Evolutionary conservation across 1,139 yeast genomes (phyloP), one percentile per base, ranked within the genome.

Genomic region (Casaregolazyma lundiana): DNA sequence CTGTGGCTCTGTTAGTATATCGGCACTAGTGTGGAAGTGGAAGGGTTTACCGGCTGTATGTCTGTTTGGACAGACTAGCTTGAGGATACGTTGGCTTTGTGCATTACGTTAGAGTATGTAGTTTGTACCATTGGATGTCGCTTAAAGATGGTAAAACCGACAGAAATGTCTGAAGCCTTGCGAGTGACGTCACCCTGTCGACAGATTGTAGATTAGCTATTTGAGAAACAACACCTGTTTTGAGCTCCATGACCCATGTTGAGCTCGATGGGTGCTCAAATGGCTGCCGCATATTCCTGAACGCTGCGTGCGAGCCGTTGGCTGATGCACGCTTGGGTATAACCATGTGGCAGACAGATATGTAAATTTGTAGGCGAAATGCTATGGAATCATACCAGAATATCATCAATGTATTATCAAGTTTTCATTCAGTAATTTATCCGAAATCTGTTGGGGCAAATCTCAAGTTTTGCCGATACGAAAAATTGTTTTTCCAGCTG

Each of bases 321-420:
- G 78, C 88, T 73, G 62, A 71, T 84, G 77, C 77, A 80, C 87
- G 85, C 76, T 81, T 81, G 92, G 85, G 94, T 83, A 81, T 81
- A 84, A 84, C 90, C 90, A 83, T 83, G 87, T 80, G 79, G 90
- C 86, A 72, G 63, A 84, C 90, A 83, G 74, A 18, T 44, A 29
- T 3, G 16, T 38, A 24, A 15, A 8, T 16, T 15, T 5, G 16
- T 24, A 38, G 34, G 30, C 13, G 20, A 8, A 21, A 8, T 21
- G 8, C 5, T 21, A 21, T 6, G 5, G 24, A 8, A 21, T 21
- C 13, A 9, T 9, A 24, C 30, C 30, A 6, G 7, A 24, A 9
- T 24, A 9, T 4, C n/a, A 24, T 24, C n/a, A n/a, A n/a, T n/a
- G n/a, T n/a, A n/a, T n/a, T n/a, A n/a, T n/a, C n/a, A n/a, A n/a